A percentile compares a stretch with the other conserved stretches of the same genome.
Conservation (phyloP, 768 basidiomycete species). For the Russula lepida region DNA sequence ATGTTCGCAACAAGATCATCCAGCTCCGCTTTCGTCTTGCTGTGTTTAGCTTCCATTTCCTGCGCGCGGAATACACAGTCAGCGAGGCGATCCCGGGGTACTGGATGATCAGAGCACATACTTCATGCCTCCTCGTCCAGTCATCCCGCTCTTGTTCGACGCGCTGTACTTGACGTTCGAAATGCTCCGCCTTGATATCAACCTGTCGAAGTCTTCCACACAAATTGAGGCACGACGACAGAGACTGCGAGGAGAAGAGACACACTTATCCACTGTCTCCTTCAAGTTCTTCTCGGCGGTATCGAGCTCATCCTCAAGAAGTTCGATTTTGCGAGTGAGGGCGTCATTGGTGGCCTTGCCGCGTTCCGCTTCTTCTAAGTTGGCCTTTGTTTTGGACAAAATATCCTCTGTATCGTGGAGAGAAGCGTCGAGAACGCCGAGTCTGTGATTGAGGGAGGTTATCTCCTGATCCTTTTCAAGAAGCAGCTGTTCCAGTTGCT, state of each 20-base stretch:
- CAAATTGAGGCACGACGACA: neutral
- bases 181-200: constrained; percentile 98
- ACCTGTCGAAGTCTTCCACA: constrained; percentile 76
- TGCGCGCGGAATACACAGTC: constrained; percentile 27
- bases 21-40: constrained; percentile 67
- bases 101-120: constrained; percentile 31
- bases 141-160: constrained; percentile 84
- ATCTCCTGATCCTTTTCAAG: constrained; percentile 84
- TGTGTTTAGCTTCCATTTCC: constrained; percentile 68
- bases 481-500: constrained; percentile 52
- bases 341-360: constrained; percentile 66
- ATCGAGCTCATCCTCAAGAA: constrained; percentile 94
- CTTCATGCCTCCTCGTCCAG: constrained; percentile 95
- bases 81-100: neutral
- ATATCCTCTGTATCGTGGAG: constrained; percentile 64
- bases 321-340: constrained; percentile 73
- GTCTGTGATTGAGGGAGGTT: constrained; percentile 65
- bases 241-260: constrained; percentile 19
- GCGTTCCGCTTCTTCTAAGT: constrained; percentile 57
- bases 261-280: constrained; percentile 94
- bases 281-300: constrained; percentile 93
- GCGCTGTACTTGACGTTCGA: constrained; percentile 82
- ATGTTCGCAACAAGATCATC: constrained; percentile 74
- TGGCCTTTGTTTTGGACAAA: constrained; percentile 55
- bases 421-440: constrained; percentile 54